These are phyloP conservation scores for Setomelanomma holmii DNA, from an alignment of 2,329 filamentous ascomycete species.

Conservation along the genomic window DNA sequence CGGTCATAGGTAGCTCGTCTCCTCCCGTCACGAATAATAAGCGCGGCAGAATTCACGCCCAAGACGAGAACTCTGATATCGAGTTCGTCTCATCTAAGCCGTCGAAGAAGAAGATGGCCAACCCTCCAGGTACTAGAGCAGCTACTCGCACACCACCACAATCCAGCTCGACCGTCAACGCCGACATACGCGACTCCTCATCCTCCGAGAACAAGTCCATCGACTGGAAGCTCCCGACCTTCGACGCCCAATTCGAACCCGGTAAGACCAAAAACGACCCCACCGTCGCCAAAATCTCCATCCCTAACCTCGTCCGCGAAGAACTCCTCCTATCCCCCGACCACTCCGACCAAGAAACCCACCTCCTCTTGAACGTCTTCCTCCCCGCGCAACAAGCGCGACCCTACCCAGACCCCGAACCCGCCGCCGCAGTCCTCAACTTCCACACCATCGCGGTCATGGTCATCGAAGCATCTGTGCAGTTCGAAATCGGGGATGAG, in stretches of 20 bases:
- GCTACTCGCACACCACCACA: background rate
- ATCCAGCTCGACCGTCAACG: background rate
- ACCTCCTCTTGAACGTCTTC: conserved; percentile 38
- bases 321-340: conserved; percentile 35
- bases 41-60: background rate
- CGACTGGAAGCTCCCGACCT: conserved; percentile 28
- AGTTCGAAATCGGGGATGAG: conserved; percentile 37
- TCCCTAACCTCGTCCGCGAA: conserved; percentile 48
- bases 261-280: conserved; percentile 12
- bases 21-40: background rate
- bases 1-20: background rate
- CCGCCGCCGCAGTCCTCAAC: conserved; percentile 35
- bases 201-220: conserved; percentile 1
- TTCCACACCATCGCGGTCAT: conserved; percentile 44
- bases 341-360: conserved; percentile 29
- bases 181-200: background rate
- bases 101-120: conserved; percentile 2
- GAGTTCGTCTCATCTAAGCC: background rate
- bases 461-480: conserved; percentile 36
- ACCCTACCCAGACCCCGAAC: conserved; percentile 22
- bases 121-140: background rate
- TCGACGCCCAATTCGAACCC: conserved; percentile 21
- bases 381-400: conserved; percentile 32
- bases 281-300: conserved; percentile 40
- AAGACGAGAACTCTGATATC: background rate